Evolutionary conservation across 129 eudicot genomes (phyloP).

Genomic region (Escallonia herrerae): DNA sequence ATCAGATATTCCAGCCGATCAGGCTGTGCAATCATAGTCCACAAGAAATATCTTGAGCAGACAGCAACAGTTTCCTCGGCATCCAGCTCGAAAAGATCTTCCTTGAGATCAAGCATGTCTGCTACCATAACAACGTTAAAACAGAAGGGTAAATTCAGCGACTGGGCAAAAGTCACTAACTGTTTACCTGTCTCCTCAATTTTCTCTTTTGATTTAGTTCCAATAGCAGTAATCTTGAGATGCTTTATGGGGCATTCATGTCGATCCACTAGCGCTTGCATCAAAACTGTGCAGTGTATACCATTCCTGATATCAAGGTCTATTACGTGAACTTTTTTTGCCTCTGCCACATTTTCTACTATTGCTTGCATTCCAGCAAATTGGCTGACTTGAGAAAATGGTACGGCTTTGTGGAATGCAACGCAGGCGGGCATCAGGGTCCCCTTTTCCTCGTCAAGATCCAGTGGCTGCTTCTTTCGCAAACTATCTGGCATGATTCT

Average conservation of each 20-base stretch:
- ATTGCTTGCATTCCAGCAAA: slow-evolving; percentile 32
- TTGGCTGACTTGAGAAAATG: slow-evolving; percentile 31
- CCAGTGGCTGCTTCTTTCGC: background rate
- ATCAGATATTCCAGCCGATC: slow-evolving; percentile 35
- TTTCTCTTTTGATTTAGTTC: slow-evolving; percentile 13
- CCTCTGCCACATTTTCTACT: slow-evolving; percentile 17
- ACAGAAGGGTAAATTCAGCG: slow-evolving; percentile 29
- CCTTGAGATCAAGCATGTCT: slow-evolving; percentile 31
- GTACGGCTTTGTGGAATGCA: slow-evolving; percentile 24
- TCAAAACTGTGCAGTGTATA: slow-evolving; percentile 24
- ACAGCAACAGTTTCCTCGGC: slow-evolving; percentile 36
- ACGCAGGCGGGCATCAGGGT: slow-evolving; percentile 4
- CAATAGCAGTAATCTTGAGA: slow-evolving; percentile 34
- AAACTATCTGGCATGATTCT: background rate
- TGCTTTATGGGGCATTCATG: slow-evolving; percentile 15
- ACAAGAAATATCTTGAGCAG: slow-evolving; percentile 20
- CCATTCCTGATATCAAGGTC: slow-evolving; percentile 34
- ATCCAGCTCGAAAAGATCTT: slow-evolving; percentile 20
- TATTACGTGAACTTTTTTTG: slow-evolving; percentile 30
- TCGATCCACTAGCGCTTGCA: slow-evolving; percentile 40
- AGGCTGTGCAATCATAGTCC: slow-evolving; percentile 18
- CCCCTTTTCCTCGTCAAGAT: slow-evolving; percentile 14
- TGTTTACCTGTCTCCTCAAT: slow-evolving; percentile 31
- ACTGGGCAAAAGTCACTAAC: slow-evolving; percentile 29
- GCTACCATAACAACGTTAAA: slow-evolving; percentile 39